Evolutionary conservation across 176 grass and related monocot genomes (phyloP), one percentile per base, ranked within the genome.

Genomic region (Eremochloa ophiuroides): DNA sequence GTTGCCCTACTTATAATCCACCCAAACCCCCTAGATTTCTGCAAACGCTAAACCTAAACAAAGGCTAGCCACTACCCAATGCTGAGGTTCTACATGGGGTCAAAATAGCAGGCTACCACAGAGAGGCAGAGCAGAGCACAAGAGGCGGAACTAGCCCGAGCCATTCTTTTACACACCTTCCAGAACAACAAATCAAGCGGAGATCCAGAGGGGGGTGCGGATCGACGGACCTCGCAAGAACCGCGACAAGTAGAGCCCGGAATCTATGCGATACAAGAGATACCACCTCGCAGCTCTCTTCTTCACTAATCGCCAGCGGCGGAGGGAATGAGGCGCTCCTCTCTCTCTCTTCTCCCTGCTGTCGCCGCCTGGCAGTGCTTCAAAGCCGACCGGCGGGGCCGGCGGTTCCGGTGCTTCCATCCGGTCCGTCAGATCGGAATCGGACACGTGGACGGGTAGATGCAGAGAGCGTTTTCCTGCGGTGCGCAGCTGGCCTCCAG

Each of bases 371-470:
- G 8, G 51, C 20, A n/a, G 51, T n/a, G 51, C 51, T 58, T 58
- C 53, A 58, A 59, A 59, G 55, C 11, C 55, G 55, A 59, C 55
- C n/a, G 55, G 55, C 55, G 13, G n/a, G 55, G 47, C 50, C 30
- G 25, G 39, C 0, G 4, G 44, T 40, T 56, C 39, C 59, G 18
- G 35, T n/a, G 69, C 13, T 39, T 50, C 69, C 42, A 51, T 8
- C 16, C 0, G 1, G 35, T 7, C 48, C 33, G 84, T 40, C 69
- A 9, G 34, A 74, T 33, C 25, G 26, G 67, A 50, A 74, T 33
- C 25, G 20, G 58, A 63, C 75, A 85, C 51, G 83, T 78, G 66
- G 55, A 73, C 16, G 58, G 56, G 42, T 18, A 5, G 41, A 66
- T 60, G 23, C 2, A 7, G 23, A 75, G 73, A 4, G 6, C 50